Conservation (phyloP, 2,329 filamentous ascomycete genomes). For the Apiospora aurea region DNA sequence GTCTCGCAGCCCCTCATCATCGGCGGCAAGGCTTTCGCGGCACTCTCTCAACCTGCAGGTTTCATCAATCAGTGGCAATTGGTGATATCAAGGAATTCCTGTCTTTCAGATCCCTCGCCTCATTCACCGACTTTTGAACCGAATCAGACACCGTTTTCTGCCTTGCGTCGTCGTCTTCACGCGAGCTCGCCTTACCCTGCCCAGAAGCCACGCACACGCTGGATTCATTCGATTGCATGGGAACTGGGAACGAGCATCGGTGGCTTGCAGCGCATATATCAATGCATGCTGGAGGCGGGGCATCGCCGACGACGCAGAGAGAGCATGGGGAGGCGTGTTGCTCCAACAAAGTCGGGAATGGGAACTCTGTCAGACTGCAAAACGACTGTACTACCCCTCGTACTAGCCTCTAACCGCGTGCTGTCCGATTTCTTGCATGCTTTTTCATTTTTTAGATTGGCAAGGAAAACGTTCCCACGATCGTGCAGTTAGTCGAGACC, state of each 20-base stretch:
- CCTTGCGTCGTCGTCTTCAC: conserved; percentile 19
- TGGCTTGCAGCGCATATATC: conserved; percentile 19
- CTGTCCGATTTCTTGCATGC: conserved; percentile 7
- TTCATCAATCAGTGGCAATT: conserved; percentile 16
- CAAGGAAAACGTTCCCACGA: neutral
- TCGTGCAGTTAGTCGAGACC: conserved; percentile 18
- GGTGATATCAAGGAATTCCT: conserved; percentile 4
- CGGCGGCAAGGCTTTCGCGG: conserved; percentile 7
- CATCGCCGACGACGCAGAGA: conserved; percentile 1
- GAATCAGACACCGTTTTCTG: neutral
- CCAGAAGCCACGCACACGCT: neutral
- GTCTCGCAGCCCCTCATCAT: conserved; percentile 2
- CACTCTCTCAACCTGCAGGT: neutral
- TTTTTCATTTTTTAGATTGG: neutral
- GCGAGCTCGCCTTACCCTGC: conserved; percentile 15
- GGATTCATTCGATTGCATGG: conserved; percentile 9
- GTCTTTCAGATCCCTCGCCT: neutral
- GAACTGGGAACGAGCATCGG: conserved; percentile 4
- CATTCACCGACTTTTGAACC: conserved; percentile 22
- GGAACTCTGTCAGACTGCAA: neutral
- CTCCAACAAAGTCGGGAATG: neutral
- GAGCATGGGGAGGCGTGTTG: neutral
- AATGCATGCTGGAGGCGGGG: conserved; percentile 15
- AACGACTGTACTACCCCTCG: neutral
- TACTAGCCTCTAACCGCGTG: neutral